phyloP scores from a whole-genome alignment of 371 early-diverging fungal species.

The Cokeromyces recurvatus region DNA sequence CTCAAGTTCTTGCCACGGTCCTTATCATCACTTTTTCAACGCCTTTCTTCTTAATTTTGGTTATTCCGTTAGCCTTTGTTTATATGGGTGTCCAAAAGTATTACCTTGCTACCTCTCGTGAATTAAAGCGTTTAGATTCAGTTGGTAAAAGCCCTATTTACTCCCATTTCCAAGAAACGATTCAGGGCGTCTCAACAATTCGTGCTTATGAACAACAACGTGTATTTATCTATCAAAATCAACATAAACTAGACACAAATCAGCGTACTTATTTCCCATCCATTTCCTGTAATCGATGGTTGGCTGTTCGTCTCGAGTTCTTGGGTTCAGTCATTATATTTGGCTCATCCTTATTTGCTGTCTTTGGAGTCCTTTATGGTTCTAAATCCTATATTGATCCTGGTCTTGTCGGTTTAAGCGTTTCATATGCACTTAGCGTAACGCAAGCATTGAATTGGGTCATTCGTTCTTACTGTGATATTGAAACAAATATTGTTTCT shows the following conservation, averaged over 20 bases:
- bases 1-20: constrained; percentile 51
- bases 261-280: constrained; percentile 75
- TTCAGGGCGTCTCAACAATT: constrained; percentile 71
- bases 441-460: constrained; percentile 83
- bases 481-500: constrained; percentile 70
- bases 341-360: constrained; percentile 57
- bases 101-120: constrained; percentile 69
- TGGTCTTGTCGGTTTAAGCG: constrained; percentile 75
- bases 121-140: constrained; percentile 76
- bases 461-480: constrained; percentile 55
- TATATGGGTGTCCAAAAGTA: constrained; percentile 63
- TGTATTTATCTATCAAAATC: constrained; percentile 72
- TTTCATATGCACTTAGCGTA: constrained; percentile 79
- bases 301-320: constrained; percentile 89
- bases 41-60: constrained; percentile 50
- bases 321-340: constrained; percentile 60
- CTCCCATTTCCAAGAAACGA: constrained; percentile 75
- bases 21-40: constrained; percentile 55
- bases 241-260: constrained; percentile 68
- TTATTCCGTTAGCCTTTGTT: constrained; percentile 48
- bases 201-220: constrained; percentile 69
- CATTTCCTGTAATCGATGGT: constrained; percentile 81
- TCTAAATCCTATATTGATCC: constrained; percentile 46
- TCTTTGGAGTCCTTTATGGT: constrained; percentile 46
- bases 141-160: constrained; percentile 77